phyloP scores from a whole-genome alignment of 1,284 basidiomycete genomes.

The Pseudozyma tsukubaensis region DNA sequence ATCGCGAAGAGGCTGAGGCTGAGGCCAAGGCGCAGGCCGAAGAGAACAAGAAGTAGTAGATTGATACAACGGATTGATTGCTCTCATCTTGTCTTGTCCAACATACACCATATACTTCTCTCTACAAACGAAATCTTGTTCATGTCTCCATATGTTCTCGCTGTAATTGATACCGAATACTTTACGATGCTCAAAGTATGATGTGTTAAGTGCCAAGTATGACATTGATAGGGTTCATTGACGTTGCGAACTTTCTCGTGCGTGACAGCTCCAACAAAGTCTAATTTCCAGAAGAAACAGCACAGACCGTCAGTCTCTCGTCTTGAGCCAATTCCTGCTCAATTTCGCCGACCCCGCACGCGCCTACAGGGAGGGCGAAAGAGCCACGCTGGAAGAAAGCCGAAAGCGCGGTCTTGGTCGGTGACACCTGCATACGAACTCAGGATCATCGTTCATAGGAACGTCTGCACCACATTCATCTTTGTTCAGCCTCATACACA shows the following conservation, averaged over 20 bases:
- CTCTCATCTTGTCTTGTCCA: background rate
- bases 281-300: no score
- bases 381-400: conserved; percentile 10
- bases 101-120: background rate
- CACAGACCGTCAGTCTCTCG: no score
- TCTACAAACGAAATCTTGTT: background rate
- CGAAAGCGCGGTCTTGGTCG: background rate
- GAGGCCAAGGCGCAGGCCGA: conserved; percentile 46
- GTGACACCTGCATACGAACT: background rate
- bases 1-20: conserved; percentile 62
- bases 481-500: background rate
- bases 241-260: no score
- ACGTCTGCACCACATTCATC: conserved; percentile 1
- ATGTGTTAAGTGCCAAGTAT: background rate
- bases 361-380: no score
- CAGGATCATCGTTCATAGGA: background rate
- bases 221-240: no score
- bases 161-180: conserved; percentile 5
- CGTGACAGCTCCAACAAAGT: no score
- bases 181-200: background rate
- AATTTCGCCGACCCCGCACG: no score
- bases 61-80: background rate
- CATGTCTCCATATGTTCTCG: background rate
- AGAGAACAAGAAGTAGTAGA: conserved; percentile 24
- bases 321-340: no score